Conservation (phyloP, 352 stramenopile genomes). For the Pythium folliculosum region DNA sequence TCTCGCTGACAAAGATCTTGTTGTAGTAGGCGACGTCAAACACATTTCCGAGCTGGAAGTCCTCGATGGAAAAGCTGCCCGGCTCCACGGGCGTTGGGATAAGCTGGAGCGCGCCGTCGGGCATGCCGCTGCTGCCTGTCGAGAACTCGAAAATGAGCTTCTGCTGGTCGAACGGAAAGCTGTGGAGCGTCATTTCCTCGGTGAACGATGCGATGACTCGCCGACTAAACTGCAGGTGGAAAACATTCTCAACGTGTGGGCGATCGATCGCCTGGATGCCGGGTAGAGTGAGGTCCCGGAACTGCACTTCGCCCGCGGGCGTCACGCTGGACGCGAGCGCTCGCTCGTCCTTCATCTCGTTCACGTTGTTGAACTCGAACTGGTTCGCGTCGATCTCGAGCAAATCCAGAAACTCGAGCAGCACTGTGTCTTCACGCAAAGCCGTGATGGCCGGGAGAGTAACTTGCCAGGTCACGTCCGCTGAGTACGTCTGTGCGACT, state of each 20-base stretch:
- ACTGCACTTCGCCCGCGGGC: constrained; percentile 2
- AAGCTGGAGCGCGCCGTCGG: constrained; percentile 20
- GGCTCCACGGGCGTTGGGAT: constrained; percentile 28
- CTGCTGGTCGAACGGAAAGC: constrained; percentile 64
- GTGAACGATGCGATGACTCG: constrained; percentile 47
- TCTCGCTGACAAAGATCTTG: constrained; percentile 49
- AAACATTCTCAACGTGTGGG: constrained; percentile 10
- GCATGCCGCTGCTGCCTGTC: constrained; percentile 13
- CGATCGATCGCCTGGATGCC: neutral
- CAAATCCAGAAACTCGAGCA: constrained; percentile 35
- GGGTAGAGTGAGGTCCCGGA: neutral
- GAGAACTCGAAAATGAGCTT: constrained; percentile 55
- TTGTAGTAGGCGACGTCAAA: constrained; percentile 52
- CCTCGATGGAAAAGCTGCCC: constrained; percentile 42
- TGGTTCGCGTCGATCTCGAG: constrained; percentile 33
- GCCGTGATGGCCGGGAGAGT: constrained; percentile 32
- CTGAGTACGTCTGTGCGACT: constrained; percentile 31
- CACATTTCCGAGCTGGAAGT: constrained; percentile 61
- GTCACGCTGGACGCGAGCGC: constrained; percentile 17
- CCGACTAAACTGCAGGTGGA: constrained; percentile 41
- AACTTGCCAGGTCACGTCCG: constrained; percentile 37
- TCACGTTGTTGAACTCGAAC: constrained; percentile 40
- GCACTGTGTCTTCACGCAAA: constrained; percentile 30
- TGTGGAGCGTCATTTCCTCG: constrained; percentile 56
- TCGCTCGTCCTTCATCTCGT: constrained; percentile 19